These are phyloP conservation scores for Graphilbum fragrans DNA, from an alignment of 2,329 filamentous ascomycete species.

Conservation along the genomic window DNA sequence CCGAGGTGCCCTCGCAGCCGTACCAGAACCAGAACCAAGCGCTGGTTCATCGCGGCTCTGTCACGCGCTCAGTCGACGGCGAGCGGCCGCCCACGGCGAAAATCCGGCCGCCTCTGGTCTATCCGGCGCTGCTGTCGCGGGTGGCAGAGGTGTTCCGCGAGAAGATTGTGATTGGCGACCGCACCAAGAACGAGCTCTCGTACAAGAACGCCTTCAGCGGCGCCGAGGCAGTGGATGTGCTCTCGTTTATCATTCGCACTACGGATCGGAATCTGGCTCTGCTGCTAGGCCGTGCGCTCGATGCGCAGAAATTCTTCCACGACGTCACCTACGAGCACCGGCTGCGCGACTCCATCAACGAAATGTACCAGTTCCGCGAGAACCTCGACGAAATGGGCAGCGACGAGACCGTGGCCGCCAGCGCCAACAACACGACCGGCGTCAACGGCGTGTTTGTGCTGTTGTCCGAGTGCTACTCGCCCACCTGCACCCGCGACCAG, in stretches of 20 bases:
- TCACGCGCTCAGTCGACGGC: constrained; percentile 38
- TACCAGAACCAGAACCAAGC: constrained; percentile 16
- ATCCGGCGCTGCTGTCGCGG: constrained; percentile 84
- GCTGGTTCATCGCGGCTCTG: constrained; percentile 42
- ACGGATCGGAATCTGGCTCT: constrained; percentile 90
- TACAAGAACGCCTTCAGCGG: constrained; percentile 98
- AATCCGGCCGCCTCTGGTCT: constrained; percentile 73
- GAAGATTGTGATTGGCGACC: constrained; percentile 72
- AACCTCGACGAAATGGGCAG: constrained; percentile 78
- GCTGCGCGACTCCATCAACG: constrained; percentile 80
- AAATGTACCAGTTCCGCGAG: constrained; percentile 96
- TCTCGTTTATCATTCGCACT: constrained; percentile 94
- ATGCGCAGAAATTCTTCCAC: constrained; percentile 98
- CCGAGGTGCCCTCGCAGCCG: constrained; percentile 10
- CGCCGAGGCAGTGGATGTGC: constrained; percentile 86
- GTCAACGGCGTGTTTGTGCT: constrained; percentile 97
- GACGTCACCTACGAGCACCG: constrained; percentile 97
- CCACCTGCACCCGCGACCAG: constrained; percentile 89
- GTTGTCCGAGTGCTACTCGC: constrained; percentile 93
- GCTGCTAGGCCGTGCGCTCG: constrained; percentile 77
- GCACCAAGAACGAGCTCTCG: constrained; percentile 90
- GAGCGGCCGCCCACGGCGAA: constrained; percentile 46
- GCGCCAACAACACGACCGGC: constrained; percentile 1
- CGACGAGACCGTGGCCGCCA: constrained; percentile 47
- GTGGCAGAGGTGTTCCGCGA: constrained; percentile 89